These are phyloP conservation scores for Chrysanthemum lavandulifolium DNA, from an alignment of 129 eudicot species.

Conservation along the genomic window DNA sequence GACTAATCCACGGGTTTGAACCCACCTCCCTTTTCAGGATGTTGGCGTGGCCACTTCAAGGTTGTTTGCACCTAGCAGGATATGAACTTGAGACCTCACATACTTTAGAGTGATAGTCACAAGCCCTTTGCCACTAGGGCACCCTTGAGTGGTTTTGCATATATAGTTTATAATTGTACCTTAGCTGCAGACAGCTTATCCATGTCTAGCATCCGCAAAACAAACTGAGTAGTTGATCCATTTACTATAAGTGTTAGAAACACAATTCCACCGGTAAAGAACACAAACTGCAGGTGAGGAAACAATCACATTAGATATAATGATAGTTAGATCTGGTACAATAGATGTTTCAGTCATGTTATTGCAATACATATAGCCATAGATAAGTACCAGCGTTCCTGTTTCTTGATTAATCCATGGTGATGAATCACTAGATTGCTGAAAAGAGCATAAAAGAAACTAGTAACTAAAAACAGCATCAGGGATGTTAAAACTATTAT, in stretches of 20 bases:
- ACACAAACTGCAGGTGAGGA: constrained; percentile 73
- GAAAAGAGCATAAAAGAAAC: constrained; percentile 34
- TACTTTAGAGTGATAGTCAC: too few species aligned
- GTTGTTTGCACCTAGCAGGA: too few species aligned
- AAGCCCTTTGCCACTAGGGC: too few species aligned
- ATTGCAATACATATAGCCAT: constrained; percentile 6
- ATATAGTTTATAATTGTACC: constrained; percentile 36
- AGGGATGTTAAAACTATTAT: background rate
- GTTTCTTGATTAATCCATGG: constrained; percentile 56
- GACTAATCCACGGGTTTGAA: too few species aligned
- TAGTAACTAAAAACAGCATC: background rate
- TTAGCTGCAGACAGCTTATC: constrained; percentile 71
- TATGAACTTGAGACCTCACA: too few species aligned
- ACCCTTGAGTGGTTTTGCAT: background rate
- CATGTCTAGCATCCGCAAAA: constrained; percentile 61
- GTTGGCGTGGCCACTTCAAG: too few species aligned
- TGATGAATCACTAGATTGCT: constrained; percentile 72
- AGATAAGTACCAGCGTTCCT: constrained; percentile 70
- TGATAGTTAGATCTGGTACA: background rate
- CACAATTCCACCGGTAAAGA: constrained; percentile 91
- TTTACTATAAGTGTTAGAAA: constrained; percentile 84
- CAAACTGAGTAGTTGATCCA: constrained; percentile 93
- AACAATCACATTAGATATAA: background rate
- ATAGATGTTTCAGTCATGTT: too few species aligned
- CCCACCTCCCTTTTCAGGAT: too few species aligned